Percentiles rank a stretch among this genome's conserved stretches.
Conservation (phyloP, 345 rosid genomes). For the Melaleuca quinquenervia region DNA sequence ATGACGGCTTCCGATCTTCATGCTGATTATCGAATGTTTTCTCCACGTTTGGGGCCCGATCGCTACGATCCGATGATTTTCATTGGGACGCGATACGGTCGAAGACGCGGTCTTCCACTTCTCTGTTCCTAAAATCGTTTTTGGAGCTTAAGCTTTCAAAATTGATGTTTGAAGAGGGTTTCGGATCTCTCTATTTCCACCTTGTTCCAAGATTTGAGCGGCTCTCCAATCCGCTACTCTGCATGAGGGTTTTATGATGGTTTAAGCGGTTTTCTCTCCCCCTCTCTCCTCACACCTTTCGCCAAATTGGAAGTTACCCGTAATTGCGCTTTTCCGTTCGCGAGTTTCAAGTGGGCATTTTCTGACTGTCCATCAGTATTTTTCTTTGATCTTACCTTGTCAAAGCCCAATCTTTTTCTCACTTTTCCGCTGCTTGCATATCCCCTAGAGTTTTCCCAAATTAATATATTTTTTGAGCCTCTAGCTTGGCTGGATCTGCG, state of each 20-base stretch:
- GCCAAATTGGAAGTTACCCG: background rate
- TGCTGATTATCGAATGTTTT: background rate
- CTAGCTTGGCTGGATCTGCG: background rate
- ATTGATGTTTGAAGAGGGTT: background rate
- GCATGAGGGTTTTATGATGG: background rate
- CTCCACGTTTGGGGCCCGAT: background rate
- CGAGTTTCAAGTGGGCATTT: background rate
- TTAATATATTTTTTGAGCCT: background rate
- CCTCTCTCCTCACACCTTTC: background rate
- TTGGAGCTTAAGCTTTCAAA: background rate
- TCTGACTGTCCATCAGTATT: background rate
- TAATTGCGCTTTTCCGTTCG: background rate
- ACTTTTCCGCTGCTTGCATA: background rate
- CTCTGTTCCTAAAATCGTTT: background rate
- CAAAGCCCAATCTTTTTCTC: background rate
- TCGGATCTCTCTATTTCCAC: background rate
- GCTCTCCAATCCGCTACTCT: background rate
- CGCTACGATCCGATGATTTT: background rate
- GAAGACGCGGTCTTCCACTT: background rate
- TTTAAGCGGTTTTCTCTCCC: background rate
- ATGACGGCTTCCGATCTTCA: background rate
- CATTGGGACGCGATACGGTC: background rate
- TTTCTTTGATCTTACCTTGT: background rate
- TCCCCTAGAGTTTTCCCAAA: background rate
- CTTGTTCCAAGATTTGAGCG: background rate